Conservation (phyloP, 78 protist genomes). For the Dictyostelium firmibasis region DNA sequence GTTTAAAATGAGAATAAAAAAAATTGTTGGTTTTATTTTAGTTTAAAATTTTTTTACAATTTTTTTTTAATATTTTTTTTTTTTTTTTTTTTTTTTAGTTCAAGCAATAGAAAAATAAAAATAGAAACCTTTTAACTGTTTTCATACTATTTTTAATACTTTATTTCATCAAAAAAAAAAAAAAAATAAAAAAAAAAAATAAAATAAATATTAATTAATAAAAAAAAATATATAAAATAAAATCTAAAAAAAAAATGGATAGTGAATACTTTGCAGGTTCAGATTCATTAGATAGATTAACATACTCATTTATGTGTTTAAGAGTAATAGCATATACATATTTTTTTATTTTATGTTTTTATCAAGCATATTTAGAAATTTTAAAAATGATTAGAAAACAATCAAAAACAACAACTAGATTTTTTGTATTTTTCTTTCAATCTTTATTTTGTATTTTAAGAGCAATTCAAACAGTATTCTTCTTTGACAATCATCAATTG, state of each 20-base stretch:
- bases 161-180: no score
- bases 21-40: no score
- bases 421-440: neutral
- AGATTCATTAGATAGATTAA: neutral
- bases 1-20: no score
- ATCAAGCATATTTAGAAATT: neutral
- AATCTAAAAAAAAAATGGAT: neutral
- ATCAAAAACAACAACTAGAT: neutral
- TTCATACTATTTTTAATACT: no score
- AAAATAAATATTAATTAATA: neutral
- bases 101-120: no score
- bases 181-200: neutral
- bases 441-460: neutral
- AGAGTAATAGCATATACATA: neutral
- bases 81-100: no score
- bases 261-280: neutral
- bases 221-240: neutral
- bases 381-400: neutral
- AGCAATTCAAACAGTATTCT: neutral
- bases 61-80: no score
- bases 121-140: no score
- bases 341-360: neutral
- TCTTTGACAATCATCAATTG: neutral
- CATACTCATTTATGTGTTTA: neutral
- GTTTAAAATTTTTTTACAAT: no score